Evolutionary conservation across 352 stramenopile species (phyloP).

Genomic region (Blastocystis sp.): DNA sequence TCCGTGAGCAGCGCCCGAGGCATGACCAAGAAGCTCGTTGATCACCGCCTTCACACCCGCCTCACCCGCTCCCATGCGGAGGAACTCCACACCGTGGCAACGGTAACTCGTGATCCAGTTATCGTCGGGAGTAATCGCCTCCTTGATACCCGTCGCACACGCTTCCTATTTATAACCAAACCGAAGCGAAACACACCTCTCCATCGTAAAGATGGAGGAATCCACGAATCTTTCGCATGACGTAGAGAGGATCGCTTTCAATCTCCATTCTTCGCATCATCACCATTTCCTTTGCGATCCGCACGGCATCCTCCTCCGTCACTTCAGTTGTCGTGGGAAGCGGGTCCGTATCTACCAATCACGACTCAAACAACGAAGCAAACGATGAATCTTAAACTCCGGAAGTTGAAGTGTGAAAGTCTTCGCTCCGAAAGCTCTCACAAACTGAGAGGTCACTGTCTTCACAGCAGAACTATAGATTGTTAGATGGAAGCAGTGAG

Average conservation of each 20-base stretch:
- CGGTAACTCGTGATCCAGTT: conserved; percentile 98
- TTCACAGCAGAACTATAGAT: conserved; percentile 5
- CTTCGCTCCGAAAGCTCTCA: conserved; percentile 11
- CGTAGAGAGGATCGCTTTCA: conserved; percentile 54
- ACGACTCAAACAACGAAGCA: not conserved
- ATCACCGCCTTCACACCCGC: conserved; percentile 73
- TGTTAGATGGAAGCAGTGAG: not conserved
- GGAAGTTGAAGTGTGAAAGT: conserved; percentile 46
- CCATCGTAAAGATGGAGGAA: conserved; percentile 56
- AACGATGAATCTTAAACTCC: conserved; percentile 40
- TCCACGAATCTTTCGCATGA: conserved; percentile 53
- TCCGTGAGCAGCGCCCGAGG: conserved; percentile 74
- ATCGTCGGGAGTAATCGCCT: conserved; percentile 81
- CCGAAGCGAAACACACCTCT: not conserved
- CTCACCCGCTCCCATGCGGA: conserved; percentile 80
- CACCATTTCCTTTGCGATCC: conserved; percentile 41
- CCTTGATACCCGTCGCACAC: conserved; percentile 89
- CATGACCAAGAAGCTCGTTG: conserved; percentile 86
- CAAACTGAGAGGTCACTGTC: conserved; percentile 10
- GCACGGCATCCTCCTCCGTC: conserved; percentile 31
- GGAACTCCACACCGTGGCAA: conserved; percentile 92
- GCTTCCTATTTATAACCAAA: conserved; percentile 70
- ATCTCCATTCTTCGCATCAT: conserved; percentile 57
- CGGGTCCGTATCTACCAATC: not conserved
- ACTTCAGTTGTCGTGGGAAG: conserved; percentile 42